These are phyloP conservation scores for Narthecium ossifragum DNA, from an alignment of 106 monocot species.

Conservation along the genomic window DNA sequence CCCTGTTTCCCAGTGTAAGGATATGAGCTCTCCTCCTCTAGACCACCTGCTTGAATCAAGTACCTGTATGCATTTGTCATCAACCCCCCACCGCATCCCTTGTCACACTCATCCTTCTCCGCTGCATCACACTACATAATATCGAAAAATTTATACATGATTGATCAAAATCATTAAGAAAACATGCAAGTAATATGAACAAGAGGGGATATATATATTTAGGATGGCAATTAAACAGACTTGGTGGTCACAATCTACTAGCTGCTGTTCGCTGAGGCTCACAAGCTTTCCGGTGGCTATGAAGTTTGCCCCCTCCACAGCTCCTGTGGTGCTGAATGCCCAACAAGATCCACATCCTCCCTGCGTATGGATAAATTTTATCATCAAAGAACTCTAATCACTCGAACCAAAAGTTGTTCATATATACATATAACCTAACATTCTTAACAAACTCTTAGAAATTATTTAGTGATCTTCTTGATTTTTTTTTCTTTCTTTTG, in stretches of 20 bases:
- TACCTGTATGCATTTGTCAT: slow-evolving; percentile 90
- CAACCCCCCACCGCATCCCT: slow-evolving; percentile 68
- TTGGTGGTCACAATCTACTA: slow-evolving; percentile 79
- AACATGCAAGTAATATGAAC: no score
- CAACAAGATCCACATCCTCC: slow-evolving; percentile 88
- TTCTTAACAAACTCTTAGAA: no score
- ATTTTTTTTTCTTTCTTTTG: neutral
- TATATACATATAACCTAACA: no score
- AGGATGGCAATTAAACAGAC: no score
- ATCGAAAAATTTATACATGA: neutral
- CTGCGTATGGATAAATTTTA: slow-evolving; percentile 14
- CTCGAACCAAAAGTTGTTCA: no score
- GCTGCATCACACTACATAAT: slow-evolving; percentile 48
- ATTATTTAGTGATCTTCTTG: no score
- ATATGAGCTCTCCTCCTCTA: slow-evolving; percentile 60
- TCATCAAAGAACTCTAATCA: neutral
- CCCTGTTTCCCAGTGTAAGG: slow-evolving; percentile 65
- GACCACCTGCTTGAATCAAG: slow-evolving; percentile 56
- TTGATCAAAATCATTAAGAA: no score
- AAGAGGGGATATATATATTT: no score
- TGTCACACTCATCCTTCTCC: slow-evolving; percentile 58
- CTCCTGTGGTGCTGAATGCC: slow-evolving; percentile 91
- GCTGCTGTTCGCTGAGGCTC: slow-evolving; percentile 82
- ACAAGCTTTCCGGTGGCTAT: slow-evolving; percentile 69
- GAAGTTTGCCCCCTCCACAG: slow-evolving; percentile 78